Percentiles rank a stretch among this genome's conserved stretches.
Conservation (phyloP, 176 grass and related monocot genomes). For the Hyparrhenia diplandra region DNA sequence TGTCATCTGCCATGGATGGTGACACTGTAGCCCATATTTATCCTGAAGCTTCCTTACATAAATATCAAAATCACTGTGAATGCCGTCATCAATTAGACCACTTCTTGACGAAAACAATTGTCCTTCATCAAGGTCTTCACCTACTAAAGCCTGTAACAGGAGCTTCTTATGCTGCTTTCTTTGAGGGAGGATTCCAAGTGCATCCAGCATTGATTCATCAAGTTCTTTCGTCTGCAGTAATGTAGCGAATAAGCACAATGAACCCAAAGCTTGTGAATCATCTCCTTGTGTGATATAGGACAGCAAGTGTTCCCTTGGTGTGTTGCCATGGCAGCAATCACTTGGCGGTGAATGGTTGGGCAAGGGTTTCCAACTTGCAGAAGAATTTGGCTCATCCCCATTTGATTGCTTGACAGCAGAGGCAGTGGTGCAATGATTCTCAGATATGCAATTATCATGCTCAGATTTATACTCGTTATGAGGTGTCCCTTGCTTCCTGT, state of each 20-base stretch:
- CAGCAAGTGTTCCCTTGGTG: slow-evolving; percentile 82
- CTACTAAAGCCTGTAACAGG: slow-evolving; percentile 92
- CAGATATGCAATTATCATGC: slow-evolving; percentile 25
- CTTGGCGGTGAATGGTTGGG: slow-evolving; percentile 24
- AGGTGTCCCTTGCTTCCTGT: slow-evolving; percentile 27
- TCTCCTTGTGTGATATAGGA: slow-evolving; percentile 67
- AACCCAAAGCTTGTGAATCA: slow-evolving; percentile 78
- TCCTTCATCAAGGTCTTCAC: slow-evolving; percentile 88
- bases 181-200: slow-evolving; percentile 97
- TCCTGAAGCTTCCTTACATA: slow-evolving; percentile 80
- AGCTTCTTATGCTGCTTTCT: slow-evolving; percentile 99
- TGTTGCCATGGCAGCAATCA: slow-evolving; percentile 50
- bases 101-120: slow-evolving; percentile 73
- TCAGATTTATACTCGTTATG: slow-evolving; percentile 45
- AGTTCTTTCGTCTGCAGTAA: slow-evolving; percentile 99
- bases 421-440: slow-evolving; percentile 20
- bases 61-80: slow-evolving; percentile 77
- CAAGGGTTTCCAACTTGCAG: slow-evolving; percentile 17
- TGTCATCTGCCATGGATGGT: slow-evolving; percentile 46
- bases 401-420: slow-evolving; percentile 13
- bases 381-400: slow-evolving; percentile 21
- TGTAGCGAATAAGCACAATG: slow-evolving; percentile 80
- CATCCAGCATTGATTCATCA: slow-evolving; percentile 95
- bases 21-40: slow-evolving; percentile 62
- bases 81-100: slow-evolving; percentile 47